Percentiles rank a stretch among this genome's conserved stretches.
Evolutionary conservation across 1,284 basidiomycete genomes (phyloP).

Genomic region (Dichomitus squalens): DNA sequence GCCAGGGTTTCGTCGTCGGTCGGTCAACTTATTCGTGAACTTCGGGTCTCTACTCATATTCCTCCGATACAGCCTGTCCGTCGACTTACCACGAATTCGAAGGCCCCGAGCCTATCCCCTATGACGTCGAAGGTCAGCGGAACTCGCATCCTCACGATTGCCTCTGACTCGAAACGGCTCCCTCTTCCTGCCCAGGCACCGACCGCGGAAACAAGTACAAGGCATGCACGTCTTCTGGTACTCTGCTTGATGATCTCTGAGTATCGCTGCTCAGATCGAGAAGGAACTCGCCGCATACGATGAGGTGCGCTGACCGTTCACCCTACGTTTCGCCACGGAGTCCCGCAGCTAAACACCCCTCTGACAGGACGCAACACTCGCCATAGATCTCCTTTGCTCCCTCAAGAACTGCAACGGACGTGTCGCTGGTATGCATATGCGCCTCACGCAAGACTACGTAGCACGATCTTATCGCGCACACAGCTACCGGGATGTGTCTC

Average conservation of each 20-base stretch:
- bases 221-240: slow-evolving; percentile 38
- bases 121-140: slow-evolving; percentile 75
- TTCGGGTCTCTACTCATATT: neutral
- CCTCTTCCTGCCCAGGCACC: slow-evolving; percentile 47
- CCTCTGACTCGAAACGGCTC: neutral
- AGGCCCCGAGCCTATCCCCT: slow-evolving; percentile 83
- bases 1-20: slow-evolving; percentile 84
- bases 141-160: neutral
- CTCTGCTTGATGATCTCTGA: neutral
- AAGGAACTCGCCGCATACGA: slow-evolving; percentile 85
- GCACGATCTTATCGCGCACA: neutral
- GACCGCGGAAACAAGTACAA: slow-evolving; percentile 91
- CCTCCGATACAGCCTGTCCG: slow-evolving; percentile 60
- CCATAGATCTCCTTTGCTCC: slow-evolving; percentile 74
- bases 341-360: neutral
- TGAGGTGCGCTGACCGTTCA: slow-evolving; percentile 53
- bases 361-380: slow-evolving; percentile 70
- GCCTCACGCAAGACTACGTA: too few species aligned
- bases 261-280: slow-evolving; percentile 58
- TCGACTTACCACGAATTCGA: slow-evolving; percentile 90
- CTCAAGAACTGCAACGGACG: slow-evolving; percentile 86
- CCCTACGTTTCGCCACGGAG: neutral
- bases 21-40: slow-evolving; percentile 24
- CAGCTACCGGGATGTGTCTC: slow-evolving; percentile 85
- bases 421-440: slow-evolving; percentile 68